Evolutionary conservation across 495 filamentous ascomycete species (phyloP).

Genomic region (Chlorociboria aeruginascens): DNA sequence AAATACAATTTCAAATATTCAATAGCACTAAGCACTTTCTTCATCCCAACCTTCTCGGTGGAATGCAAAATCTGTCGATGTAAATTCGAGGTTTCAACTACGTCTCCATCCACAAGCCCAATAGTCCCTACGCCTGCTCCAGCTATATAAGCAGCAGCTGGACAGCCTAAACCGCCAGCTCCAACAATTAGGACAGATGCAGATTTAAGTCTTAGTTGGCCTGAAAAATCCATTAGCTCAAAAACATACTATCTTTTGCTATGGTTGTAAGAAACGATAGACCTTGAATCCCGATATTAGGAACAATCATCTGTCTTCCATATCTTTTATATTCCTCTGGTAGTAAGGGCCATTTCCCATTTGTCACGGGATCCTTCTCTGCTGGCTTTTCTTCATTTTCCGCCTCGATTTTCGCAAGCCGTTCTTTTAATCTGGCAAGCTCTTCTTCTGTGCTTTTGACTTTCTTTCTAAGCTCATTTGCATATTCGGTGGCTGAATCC

Average conservation of each 20-base stretch:
- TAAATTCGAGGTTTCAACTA: constrained; percentile 80
- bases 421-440: constrained; percentile 22
- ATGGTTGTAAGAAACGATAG: background rate
- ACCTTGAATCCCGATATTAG: constrained; percentile 72
- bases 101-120: constrained; percentile 79
- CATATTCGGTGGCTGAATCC: constrained; percentile 9
- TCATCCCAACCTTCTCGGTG: constrained; percentile 54
- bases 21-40: constrained; percentile 73
- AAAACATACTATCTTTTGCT: no score
- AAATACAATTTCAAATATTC: constrained; percentile 50
- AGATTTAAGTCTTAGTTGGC: constrained; percentile 65
- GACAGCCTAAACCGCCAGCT: constrained; percentile 84
- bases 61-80: constrained; percentile 84
- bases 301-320: constrained; percentile 85
- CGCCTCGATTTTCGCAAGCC: constrained; percentile 24
- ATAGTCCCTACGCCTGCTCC: constrained; percentile 77
- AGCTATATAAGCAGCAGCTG: constrained; percentile 79
- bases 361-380: background rate
- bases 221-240: constrained; percentile 25
- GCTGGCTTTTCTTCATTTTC: background rate
- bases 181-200: constrained; percentile 75
- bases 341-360: constrained; percentile 45
- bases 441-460: constrained; percentile 24
- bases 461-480: constrained; percentile 19
- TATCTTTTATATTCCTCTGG: constrained; percentile 71